phyloP scores from a whole-genome alignment of 139 green algal species.

The Trebouxia sp. region DNA sequence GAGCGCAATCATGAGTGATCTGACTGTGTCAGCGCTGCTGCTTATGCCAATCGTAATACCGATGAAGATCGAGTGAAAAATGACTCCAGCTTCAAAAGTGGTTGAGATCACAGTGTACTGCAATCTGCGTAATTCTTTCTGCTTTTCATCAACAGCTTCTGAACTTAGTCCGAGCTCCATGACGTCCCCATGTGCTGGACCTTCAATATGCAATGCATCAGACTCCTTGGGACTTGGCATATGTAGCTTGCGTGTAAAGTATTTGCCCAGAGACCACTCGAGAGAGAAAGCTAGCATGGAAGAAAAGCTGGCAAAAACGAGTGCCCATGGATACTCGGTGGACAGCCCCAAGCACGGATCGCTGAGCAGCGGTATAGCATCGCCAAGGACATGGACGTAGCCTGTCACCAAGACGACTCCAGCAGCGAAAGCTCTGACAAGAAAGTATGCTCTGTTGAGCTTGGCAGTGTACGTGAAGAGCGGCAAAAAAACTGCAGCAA shows the following conservation, averaged over 20 bases:
- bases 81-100: slow-evolving; percentile 43
- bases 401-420: slow-evolving; percentile 51
- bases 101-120: background rate
- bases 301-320: slow-evolving; percentile 36
- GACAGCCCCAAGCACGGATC: slow-evolving; percentile 41
- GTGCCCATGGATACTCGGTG: slow-evolving; percentile 35
- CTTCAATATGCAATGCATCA: no score
- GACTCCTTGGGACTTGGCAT: background rate
- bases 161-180: background rate
- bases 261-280: background rate
- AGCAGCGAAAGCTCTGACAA: slow-evolving; percentile 33
- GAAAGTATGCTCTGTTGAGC: slow-evolving; percentile 27
- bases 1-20: slow-evolving; percentile 56
- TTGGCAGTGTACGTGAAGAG: background rate
- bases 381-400: slow-evolving; percentile 60
- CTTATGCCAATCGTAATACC: slow-evolving; percentile 57
- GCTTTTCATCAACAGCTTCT: background rate
- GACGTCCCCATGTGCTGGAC: no score
- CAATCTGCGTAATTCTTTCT: slow-evolving; percentile 11
- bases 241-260: background rate
- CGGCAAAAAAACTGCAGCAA: slow-evolving; percentile 5
- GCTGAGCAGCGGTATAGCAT: slow-evolving; percentile 32
- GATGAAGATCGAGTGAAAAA: slow-evolving; percentile 56
- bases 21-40: slow-evolving; percentile 28
- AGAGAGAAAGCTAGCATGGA: slow-evolving; percentile 6